Percentiles rank a stretch among this genome's conserved stretches.
Conservation (phyloP, 2,329 filamentous ascomycete species). For the Aphanocladium album region DNA sequence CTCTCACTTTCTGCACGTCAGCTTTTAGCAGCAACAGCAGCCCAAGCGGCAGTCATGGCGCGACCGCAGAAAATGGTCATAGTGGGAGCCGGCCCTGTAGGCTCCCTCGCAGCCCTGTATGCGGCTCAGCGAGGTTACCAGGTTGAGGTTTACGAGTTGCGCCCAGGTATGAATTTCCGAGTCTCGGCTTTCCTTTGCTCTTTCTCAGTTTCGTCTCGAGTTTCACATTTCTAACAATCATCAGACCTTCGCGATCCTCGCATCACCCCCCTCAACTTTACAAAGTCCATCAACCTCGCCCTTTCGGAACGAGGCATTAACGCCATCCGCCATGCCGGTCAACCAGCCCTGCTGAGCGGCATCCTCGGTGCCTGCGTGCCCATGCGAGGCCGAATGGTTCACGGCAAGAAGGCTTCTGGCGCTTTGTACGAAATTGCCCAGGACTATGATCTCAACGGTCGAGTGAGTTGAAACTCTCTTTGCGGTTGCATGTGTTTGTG, state of each 20-base stretch:
- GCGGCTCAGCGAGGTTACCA: constrained; percentile 81
- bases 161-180: constrained; percentile 61
- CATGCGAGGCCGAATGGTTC: constrained; percentile 96
- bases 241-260: constrained; percentile 79
- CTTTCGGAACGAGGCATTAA: constrained; percentile 91
- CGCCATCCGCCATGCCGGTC: constrained; percentile 68
- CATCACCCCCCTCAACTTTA: constrained; percentile 87
- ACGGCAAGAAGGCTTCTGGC: constrained; percentile 61
- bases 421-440: constrained; percentile 76
- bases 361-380: constrained; percentile 78
- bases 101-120: constrained; percentile 86
- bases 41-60: constrained; percentile 32
- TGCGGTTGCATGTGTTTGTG: neutral
- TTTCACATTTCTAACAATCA: constrained; percentile 14
- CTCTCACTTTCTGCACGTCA: neutral
- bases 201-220: neutral
- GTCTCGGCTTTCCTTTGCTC: neutral
- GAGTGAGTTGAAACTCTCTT: constrained; percentile 49
- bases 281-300: constrained; percentile 96
- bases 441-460: constrained; percentile 81
- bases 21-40: constrained; percentile 17
- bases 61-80: constrained; percentile 66
- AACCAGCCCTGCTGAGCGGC: constrained; percentile 62
- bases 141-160: constrained; percentile 91
- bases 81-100: constrained; percentile 89